Base-by-base conservation (phyloP, 495 filamentous ascomycete genomes). In the Xylaria intraflava region DNA sequence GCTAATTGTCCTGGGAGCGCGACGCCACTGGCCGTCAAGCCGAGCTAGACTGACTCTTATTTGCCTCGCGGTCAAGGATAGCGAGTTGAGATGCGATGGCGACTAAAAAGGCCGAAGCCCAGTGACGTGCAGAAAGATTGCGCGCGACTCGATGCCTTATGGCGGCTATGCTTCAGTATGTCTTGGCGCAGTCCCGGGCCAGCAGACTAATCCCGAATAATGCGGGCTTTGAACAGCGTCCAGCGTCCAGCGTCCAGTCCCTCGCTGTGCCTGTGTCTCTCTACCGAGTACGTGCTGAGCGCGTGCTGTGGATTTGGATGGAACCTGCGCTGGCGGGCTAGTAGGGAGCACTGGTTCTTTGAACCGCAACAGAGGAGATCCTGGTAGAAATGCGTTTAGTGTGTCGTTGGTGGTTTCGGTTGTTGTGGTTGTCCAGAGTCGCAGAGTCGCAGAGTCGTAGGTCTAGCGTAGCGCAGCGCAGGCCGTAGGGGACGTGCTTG, bases 41-140 rank as follows among this genome's bases (percentile, higher is more conserved):
- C 36, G 38, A 46, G 52, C 52, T 55, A 55, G 45, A 55, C 44
- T 55, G 52, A 55, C 52, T 55, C 52, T 55, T 49, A 42, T 41
- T 47, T 47, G 44, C 52, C 45, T 49, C 52, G 52, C 29, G 17
- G 45, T 29, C 36, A 22, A 49, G 20, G 45, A 41, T 39, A 26
- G 52, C 33, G 45, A 55, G 30, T 26, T 31, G 44, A 19, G 52
- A 55, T 36, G 29, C 20, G 41, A 23, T 44, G 29, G 36, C 27
- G 17, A 38, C 35, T 2, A 38, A 27, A 49, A 55, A 24, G n/a
- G n/a, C n/a, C n/a, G 52, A 55, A 43, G 52, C 45, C 44, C 26
- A 30, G 52, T 55, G 52, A 55, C 52, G 52, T 49, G 52, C 52
- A 55, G 52, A 14, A 30, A 50, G 45, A 22, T n/a, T 29, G 51